phyloP scores from a whole-genome alignment of 2,329 filamentous ascomycete species.

The Claviceps maximensis region DNA sequence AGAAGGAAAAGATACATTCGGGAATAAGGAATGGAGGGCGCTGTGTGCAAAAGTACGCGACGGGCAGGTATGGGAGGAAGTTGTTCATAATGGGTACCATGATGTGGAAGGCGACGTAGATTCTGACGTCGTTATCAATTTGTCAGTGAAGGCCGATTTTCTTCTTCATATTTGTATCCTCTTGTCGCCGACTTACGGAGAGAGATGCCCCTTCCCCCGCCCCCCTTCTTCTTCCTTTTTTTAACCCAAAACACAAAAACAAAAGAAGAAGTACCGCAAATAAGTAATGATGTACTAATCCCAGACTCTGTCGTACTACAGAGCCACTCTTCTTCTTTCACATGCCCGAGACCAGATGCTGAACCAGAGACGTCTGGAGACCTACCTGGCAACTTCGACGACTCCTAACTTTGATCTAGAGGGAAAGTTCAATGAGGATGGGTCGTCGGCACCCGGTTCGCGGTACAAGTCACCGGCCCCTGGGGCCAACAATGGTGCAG shows the following conservation, averaged over 20 bases:
- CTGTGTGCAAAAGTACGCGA: conserved; percentile 76
- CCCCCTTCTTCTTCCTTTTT: no score
- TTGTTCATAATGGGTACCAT: conserved; percentile 75
- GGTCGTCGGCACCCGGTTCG: conserved; percentile 24
- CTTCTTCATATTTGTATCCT: not conserved
- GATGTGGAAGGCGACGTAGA: conserved; percentile 84
- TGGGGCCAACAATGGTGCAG: conserved; percentile 50
- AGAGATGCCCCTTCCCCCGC: no score
- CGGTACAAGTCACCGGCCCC: conserved; percentile 33
- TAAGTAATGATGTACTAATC: not conserved
- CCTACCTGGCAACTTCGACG: conserved; percentile 67
- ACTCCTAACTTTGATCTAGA: conserved; percentile 61
- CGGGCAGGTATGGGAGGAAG: conserved; percentile 88
- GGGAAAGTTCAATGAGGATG: conserved; percentile 44
- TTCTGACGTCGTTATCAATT: conserved; percentile 81
- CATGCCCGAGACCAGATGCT: conserved; percentile 72
- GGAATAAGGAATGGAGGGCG: conserved; percentile 69
- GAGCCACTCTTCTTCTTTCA: conserved; percentile 79
- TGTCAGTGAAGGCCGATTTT: conserved; percentile 39
- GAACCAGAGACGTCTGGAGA: conserved; percentile 81
- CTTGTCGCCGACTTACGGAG: no score
- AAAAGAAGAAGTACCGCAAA: not conserved
- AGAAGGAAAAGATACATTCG: conserved; percentile 81
- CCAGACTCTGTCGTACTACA: conserved; percentile 21
- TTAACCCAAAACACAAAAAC: no score